A percentile compares a stretch with the other conserved stretches of the same genome.
These are phyloP conservation scores for Ustilago crameri DNA, from an alignment of 1,284 basidiomycete species.

Conservation along the genomic window DNA sequence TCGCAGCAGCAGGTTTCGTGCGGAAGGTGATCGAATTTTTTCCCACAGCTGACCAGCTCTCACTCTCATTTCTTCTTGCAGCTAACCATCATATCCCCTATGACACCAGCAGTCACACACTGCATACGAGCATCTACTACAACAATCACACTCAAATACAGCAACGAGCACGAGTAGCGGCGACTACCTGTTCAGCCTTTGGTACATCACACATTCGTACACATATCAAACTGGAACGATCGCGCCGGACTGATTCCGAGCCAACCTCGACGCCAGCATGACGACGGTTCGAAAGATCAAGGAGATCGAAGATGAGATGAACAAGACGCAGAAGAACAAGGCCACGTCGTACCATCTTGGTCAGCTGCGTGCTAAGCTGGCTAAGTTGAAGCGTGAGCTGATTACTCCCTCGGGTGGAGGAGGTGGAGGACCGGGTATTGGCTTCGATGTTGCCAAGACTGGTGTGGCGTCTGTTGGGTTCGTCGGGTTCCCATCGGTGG, in stretches of 20 bases:
- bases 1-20: conserved; percentile 16
- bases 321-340: conserved; percentile 92
- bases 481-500: conserved; percentile 69
- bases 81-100: background rate
- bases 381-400: conserved; percentile 93
- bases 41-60: conserved; percentile 15
- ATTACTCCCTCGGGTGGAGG: conserved; percentile 83
- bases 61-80: conserved; percentile 1
- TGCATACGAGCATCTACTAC: background rate
- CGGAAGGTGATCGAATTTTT: conserved; percentile 42
- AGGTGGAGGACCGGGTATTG: conserved; percentile 75
- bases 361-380: conserved; percentile 97
- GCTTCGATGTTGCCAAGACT: conserved; percentile 95
- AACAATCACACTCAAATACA: background rate
- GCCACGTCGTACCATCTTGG: conserved; percentile 81
- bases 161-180: background rate
- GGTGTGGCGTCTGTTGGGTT: conserved; percentile 91
- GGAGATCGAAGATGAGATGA: conserved; percentile 68
- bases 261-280: conserved; percentile 23
- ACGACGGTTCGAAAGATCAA: conserved; percentile 66
- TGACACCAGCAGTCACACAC: background rate
- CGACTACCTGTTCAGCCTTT: background rate
- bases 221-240: background rate
- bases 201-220: background rate
- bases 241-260: conserved; percentile 37